Conservation (phyloP, 352 stramenopile genomes). For the Blastocystis sp. region DNA sequence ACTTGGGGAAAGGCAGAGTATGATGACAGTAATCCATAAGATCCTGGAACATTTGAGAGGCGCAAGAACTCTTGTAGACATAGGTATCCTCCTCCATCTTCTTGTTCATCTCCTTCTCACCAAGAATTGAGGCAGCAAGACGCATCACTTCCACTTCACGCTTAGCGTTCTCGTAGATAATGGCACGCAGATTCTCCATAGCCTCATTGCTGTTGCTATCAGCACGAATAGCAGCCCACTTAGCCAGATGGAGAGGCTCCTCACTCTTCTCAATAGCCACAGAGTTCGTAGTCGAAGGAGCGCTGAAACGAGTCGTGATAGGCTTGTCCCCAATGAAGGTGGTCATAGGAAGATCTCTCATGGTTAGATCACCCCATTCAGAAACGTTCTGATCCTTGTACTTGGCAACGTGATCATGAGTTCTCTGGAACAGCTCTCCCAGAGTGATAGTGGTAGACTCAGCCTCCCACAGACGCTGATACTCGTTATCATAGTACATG, state of each 20-base stretch:
- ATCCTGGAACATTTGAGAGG: neutral
- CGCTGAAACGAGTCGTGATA: neutral
- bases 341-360: neutral
- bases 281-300: neutral
- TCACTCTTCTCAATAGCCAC: neutral
- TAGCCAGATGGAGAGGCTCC: slow-evolving; percentile 4
- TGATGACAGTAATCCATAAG: slow-evolving; percentile 14
- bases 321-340: slow-evolving; percentile 43
- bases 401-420: slow-evolving; percentile 2
- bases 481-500: slow-evolving; percentile 29
- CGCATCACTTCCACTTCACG: slow-evolving; percentile 19
- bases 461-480: neutral
- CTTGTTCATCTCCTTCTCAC: slow-evolving; percentile 25
- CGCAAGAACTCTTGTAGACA: slow-evolving; percentile 10
- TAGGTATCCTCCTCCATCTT: neutral
- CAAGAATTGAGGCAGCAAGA: slow-evolving; percentile 12
- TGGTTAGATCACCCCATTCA: slow-evolving; percentile 46
- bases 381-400: slow-evolving; percentile 37
- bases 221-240: slow-evolving; percentile 60
- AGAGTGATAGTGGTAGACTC: slow-evolving; percentile 34
- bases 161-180: neutral
- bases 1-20: slow-evolving; percentile 18
- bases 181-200: neutral
- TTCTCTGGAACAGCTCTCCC: neutral
- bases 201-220: neutral